phyloP scores from a whole-genome alignment of 2,329 filamentous ascomycete species.

The Trichoderma breve region DNA sequence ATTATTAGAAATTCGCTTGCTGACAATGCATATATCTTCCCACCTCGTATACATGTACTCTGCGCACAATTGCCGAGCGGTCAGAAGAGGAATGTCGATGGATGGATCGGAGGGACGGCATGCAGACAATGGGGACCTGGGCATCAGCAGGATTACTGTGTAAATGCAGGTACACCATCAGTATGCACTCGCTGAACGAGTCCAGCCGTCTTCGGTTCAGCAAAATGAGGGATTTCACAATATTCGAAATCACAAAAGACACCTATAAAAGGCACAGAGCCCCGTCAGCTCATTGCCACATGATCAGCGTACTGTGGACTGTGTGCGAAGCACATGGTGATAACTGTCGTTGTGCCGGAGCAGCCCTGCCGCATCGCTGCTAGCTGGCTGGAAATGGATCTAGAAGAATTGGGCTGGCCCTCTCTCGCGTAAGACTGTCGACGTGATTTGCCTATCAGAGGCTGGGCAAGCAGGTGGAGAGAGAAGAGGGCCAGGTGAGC shows the following conservation, averaged over 20 bases:
- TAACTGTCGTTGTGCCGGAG: background rate
- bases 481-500: background rate
- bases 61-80: background rate
- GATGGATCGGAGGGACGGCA: background rate
- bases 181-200: background rate
- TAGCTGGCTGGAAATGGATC: background rate
- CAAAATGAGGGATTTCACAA: background rate
- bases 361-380: background rate
- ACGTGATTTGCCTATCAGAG: background rate
- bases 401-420: constrained; percentile 5
- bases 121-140: background rate
- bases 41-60: background rate
- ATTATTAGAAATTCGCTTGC: background rate
- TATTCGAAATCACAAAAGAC: background rate
- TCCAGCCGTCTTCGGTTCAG: background rate
- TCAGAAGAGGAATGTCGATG: background rate
- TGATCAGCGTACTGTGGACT: constrained; percentile 4
- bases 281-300: constrained; percentile 2
- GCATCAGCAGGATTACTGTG: background rate
- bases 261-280: background rate
- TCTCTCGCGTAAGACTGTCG: constrained; percentile 8
- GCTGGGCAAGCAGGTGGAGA: background rate
- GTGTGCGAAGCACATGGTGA: background rate
- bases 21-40: background rate
- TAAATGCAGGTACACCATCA: background rate